These are phyloP conservation scores for Hordeum marinum DNA, from an alignment of 176 grass and related monocot species.

Conservation along the genomic window DNA sequence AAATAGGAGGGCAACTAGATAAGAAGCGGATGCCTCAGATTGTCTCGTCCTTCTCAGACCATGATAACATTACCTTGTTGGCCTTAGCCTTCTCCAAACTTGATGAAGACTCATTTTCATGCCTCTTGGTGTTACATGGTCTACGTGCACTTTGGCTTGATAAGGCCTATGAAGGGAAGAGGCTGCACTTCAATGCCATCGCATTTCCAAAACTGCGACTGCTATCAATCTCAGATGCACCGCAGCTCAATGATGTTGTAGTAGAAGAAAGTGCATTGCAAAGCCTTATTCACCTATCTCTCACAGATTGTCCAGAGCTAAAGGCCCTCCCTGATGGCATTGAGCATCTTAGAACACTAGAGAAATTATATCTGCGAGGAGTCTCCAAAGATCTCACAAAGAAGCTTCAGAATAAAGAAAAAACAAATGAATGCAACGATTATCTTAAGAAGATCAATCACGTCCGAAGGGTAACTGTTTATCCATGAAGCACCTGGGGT, in stretches of 20 bases:
- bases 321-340: conserved; percentile 24
- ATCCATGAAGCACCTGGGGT: background rate
- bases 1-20: background rate
- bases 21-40: conserved; percentile 16
- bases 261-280: conserved; percentile 28
- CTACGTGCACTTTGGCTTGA: background rate
- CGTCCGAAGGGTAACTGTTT: background rate
- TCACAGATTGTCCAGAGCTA: background rate
- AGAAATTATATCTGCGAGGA: background rate
- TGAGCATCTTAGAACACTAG: background rate
- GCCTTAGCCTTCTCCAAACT: background rate
- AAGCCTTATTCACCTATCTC: background rate
- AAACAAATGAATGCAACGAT: background rate
- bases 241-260: conserved; percentile 15
- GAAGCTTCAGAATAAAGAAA: background rate
- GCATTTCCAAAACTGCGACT: conserved; percentile 21
- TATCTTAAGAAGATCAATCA: conserved; percentile 12
- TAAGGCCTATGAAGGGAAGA: conserved; percentile 32
- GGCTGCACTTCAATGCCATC: background rate
- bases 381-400: conserved; percentile 6
- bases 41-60: background rate
- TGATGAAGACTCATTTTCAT: conserved; percentile 20
- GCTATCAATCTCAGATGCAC: conserved; percentile 9
- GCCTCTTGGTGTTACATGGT: background rate
- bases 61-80: background rate